Conservation (phyloP, 139 green algal species). For the Trebouxia sp. region DNA sequence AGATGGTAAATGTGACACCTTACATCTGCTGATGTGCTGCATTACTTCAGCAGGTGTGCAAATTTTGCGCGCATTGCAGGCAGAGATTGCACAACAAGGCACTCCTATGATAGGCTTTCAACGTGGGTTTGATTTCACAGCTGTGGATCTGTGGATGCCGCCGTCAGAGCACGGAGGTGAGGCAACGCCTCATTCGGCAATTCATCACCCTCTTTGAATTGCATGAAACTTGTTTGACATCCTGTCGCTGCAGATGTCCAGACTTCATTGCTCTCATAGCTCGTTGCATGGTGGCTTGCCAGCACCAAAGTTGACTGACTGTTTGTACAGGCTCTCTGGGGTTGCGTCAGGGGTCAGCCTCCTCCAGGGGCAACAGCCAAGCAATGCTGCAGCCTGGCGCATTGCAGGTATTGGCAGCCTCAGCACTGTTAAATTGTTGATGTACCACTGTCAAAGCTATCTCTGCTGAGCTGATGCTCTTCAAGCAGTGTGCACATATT, state of each 20-base stretch:
- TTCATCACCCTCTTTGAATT: no score
- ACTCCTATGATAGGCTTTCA: not conserved
- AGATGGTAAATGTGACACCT: not conserved
- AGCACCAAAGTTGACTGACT: not conserved
- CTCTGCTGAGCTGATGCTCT: no score
- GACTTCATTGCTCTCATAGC: no score
- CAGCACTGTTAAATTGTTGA: not conserved
- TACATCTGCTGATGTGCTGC: not conserved
- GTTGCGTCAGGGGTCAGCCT: not conserved
- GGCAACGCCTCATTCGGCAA: no score
- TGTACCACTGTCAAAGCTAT: no score
- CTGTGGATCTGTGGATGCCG: not conserved
- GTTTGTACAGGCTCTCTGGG: not conserved
- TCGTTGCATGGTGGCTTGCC: no score
- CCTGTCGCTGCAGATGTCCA: no score
- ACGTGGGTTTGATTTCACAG: conserved; percentile 6
- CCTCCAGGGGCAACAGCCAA: not conserved
- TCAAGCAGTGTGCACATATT: no score
- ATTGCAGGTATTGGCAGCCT: not conserved
- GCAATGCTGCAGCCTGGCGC: not conserved
- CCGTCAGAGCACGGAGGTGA: not conserved
- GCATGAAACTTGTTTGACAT: no score
- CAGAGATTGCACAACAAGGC: conserved; percentile 8
- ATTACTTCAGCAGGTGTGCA: not conserved
- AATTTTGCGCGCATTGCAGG: not conserved